A percentile compares a stretch with the other conserved stretches of the same genome.
Conservation (phyloP, 2,329 filamentous ascomycete genomes). For the Plenodomus lindquistii region DNA sequence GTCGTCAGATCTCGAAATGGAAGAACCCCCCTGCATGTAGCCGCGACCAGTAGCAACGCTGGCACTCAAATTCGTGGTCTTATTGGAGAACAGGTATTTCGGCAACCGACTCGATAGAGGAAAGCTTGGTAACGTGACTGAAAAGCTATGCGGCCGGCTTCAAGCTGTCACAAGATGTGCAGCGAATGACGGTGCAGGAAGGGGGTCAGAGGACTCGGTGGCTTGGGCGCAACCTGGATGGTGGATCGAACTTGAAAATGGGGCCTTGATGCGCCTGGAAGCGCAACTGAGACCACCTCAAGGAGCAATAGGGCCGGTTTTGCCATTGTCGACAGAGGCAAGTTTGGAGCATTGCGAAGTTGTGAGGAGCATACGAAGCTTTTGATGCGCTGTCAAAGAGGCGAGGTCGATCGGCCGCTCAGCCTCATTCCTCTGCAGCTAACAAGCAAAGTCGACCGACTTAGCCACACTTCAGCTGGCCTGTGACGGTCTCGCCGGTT, state of each 20-base stretch:
- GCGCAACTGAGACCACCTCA: conserved; percentile 29
- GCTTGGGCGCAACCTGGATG: conserved; percentile 34
- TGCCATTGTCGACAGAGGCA: conserved; percentile 8
- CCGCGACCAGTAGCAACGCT: conserved; percentile 25
- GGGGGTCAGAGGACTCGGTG: conserved; percentile 30
- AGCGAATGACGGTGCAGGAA: conserved; percentile 37
- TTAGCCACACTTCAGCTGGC: conserved; percentile 38
- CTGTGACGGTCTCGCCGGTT: conserved; percentile 32
- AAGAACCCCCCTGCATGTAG: conserved; percentile 25
- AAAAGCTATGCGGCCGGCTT: conserved; percentile 30
- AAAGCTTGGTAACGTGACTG: conserved; percentile 36
- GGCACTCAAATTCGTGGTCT: conserved; percentile 9
- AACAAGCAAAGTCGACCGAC: conserved; percentile 24
- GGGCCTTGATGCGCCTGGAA: conserved; percentile 19
- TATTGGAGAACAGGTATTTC: conserved; percentile 29
- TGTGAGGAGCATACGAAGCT: conserved; percentile 14
- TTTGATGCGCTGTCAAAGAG: conserved; percentile 40
- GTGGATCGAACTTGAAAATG: conserved; percentile 26
- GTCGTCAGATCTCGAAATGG: background rate
- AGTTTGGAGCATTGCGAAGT: conserved; percentile 5
- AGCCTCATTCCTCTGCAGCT: conserved; percentile 38
- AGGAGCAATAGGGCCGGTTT: conserved; percentile 15
- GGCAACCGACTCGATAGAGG: conserved; percentile 17
- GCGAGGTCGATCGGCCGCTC: conserved; percentile 33
- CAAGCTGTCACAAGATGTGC: conserved; percentile 26